Base-by-base conservation (phyloP, 2,329 filamentous ascomycete genomes). In the Apiospora marii region DNA sequence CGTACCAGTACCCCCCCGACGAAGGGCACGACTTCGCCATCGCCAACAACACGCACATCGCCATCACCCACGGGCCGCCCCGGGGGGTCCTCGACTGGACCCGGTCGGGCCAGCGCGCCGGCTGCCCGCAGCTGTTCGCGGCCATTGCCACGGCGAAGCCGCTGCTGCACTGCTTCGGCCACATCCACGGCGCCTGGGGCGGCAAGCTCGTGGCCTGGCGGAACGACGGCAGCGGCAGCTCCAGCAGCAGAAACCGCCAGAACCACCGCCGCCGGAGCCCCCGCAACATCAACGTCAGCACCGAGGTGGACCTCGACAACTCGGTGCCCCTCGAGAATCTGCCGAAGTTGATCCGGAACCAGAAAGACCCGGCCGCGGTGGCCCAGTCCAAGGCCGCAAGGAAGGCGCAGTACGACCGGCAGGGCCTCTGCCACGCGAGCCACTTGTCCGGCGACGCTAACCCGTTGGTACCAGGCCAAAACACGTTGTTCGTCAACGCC, bases 141-240 rank as follows among this genome's bases (percentile, higher is more conserved):
- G 86, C 88, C 0, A 76, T 90, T 0, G 81, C 83, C 1, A 76
- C 77, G 0, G 82, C 84, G 1, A 81, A 80, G 41, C 88, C 88
- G 1, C 77, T 78, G 8, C 74, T 90, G 4, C 87, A 89, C 77
- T 90, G 87, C 77, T 90, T 90, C 72, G 88, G 88, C 0, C 89
- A 90, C 73, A 86, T 90, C n/a, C 89, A 91, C 76, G 87, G 89
- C 75, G 85, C 83, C 0, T 92, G 89, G 88, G 91, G 90, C 3
- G 86, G 84, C 0, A 87, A 85, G 70, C 73, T 88, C 3, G 84
- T 89, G 0, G 80, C 81, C 1, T 92, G 90, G 37, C 2, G 73
- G 77, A 5, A 73, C 78, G 16, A 30, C 74, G 12, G 76, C 72
- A n/a, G 68, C 4, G 27, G 27, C 27, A 30, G 27, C 27, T 30